phyloP scores from a whole-genome alignment of 192 early-diverging fungal genomes.

The Coemansia sp. region DNA sequence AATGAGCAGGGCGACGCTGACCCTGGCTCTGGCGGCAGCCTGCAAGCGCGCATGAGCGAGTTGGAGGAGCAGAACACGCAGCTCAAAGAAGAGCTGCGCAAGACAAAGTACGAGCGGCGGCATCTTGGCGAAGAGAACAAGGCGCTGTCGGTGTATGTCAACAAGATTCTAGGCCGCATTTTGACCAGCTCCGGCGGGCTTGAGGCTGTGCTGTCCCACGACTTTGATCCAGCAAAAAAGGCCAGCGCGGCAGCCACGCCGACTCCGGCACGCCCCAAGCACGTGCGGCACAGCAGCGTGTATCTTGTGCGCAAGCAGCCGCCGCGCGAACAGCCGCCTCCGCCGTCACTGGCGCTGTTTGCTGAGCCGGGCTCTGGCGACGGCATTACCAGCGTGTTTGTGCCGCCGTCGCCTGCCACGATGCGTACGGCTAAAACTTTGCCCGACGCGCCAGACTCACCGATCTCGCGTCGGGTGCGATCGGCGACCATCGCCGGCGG shows the following conservation, averaged over 20 bases:
- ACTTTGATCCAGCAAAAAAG: conserved; percentile 31
- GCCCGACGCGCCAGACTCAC: conserved; percentile 16
- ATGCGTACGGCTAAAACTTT: conserved; percentile 5
- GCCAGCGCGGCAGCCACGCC: background rate
- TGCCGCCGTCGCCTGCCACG: conserved; percentile 39
- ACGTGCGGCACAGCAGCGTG: conserved; percentile 8
- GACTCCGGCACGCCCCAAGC: conserved; percentile 1
- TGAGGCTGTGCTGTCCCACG: conserved; percentile 50
- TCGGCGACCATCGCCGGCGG: conserved; percentile 43
- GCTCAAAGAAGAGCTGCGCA: conserved; percentile 49
- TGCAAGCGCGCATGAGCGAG: conserved; percentile 19
- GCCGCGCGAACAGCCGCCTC: conserved; percentile 6
- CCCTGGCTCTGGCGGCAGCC: background rate
- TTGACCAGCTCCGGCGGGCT: conserved; percentile 58
- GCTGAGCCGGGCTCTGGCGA: conserved; percentile 42
- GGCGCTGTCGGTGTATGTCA: conserved; percentile 68
- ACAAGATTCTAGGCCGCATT: conserved; percentile 76
- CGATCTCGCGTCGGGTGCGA: conserved; percentile 34
- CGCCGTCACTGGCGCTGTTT: conserved; percentile 8
- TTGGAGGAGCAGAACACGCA: conserved; percentile 46
- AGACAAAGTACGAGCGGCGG: conserved; percentile 61
- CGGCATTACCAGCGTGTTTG: conserved; percentile 52
- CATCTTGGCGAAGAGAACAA: conserved; percentile 65
- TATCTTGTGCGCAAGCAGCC: conserved; percentile 20
- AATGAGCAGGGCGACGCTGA: background rate